Base-by-base conservation (phyloP, 78 protist species). In the Pigoraptor vietnamica region DNA sequence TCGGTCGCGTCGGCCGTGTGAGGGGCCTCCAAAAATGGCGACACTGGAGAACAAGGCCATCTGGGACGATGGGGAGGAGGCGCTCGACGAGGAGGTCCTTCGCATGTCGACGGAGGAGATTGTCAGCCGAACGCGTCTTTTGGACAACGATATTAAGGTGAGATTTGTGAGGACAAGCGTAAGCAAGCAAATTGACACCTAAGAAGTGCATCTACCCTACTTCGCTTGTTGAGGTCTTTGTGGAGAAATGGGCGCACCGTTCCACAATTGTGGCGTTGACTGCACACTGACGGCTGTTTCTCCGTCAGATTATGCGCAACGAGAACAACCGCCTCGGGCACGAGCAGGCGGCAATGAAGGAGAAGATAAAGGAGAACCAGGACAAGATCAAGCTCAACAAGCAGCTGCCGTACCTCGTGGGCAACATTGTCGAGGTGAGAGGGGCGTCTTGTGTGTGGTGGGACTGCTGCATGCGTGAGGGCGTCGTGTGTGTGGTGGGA, bases 381-480 rank as follows among this genome's bases (percentile, higher is more conserved):
- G 98, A 97, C 35, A 97, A 98, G 89, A 96, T 99, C 90, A 97
- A 98, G 89, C 90, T 97, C 67, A 96, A 99, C 97, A 95, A 95
- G 93, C 97, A 97, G 90, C 95, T 99, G 34, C 99, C 99, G 36
- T 98, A 98, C 92, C 97, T 99, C 0, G 99, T 99, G 1, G 97
- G 97, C 23, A 98, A 97, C 93, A 94, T 99, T 36, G 99, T 98
- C 19, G 99, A 99, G 96, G 95, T 99, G 23, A 36, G 92, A 40
- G 95, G 14, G 19, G 34, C 37, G 24, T 23, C 87, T 34, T 29
- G 87, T 79, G 83, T 79, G 23, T 79, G 83, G 21, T 79, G 83
- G 9, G 83, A 48, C 14, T 14, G 67, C 67, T 48, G 67, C 6
- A 48, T 48, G 6, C 67, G 67, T n/a, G n/a, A n/a, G n/a, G n/a